Evolutionary conservation across 176 grass and related monocot genomes (phyloP), one percentile per base, ranked within the genome.

Genomic region (Oryza rufipogon): DNA sequence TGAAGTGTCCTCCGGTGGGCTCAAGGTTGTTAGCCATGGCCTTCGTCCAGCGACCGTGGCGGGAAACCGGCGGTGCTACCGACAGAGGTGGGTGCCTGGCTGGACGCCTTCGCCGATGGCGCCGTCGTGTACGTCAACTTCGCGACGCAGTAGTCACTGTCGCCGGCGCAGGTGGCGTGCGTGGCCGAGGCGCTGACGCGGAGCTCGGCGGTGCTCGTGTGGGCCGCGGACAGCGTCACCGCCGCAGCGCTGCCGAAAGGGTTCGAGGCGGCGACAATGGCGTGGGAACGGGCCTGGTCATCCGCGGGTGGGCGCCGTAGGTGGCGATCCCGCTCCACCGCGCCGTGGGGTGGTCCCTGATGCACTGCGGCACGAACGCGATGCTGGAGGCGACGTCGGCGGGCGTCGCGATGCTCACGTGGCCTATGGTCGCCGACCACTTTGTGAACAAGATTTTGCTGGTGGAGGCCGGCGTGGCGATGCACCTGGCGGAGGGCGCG

Each of bases 361-460:
- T 70, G 11, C 90, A 89, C 80, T 92, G 90, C 83, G 86, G 90
- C 9, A 83, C 83, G 90, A 92, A 92, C 78, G 86, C 86, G 51
- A 75, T 72, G 73, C 79, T 86, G 26, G 86, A 89, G 83, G 86
- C 86, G 0, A 26, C 26, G 26, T 26, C 26, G 26, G 26, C 26
- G 26, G 26, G 26, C 26, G 26, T 26, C 26, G 26, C 26, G 26
- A 26, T 26, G 26, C 26, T 26, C 26, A 26, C 26, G 26, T 26
- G 26, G 26, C 26, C 26, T 1, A 26, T 26, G 26, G 26, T 1
- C 26, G 26, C 26, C 26, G 26, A 26, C 26, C 26, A 26, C 26
- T 26, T 26, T 1, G 26, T 26, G 26, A 26, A 26, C 26, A 26
- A 26, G 26, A 26, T 26, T 26, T 26, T 26, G 26, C 26, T 26